phyloP scores from a whole-genome alignment of 2,329 filamentous ascomycete genomes.

The Cordyceps militaris region DNA sequence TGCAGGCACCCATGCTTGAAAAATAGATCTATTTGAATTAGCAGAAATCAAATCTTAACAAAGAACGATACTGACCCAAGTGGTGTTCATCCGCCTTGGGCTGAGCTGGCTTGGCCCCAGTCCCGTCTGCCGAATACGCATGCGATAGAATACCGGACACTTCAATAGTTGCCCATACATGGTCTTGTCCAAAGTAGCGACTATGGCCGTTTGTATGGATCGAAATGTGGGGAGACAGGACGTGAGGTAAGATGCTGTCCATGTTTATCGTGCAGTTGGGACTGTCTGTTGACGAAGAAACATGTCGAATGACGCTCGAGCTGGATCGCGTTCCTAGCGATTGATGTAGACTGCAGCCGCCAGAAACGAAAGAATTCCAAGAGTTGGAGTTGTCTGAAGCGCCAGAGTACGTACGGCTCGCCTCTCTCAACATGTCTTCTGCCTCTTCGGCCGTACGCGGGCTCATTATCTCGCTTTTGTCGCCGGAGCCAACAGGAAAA shows the following conservation, averaged over 20 bases:
- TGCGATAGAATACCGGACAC: constrained; percentile 16
- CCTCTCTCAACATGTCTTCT: constrained; percentile 4
- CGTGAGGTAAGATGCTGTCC: constrained; percentile 11
- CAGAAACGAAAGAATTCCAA: constrained; percentile 12
- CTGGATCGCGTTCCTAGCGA: not conserved
- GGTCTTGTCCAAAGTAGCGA: constrained; percentile 10
- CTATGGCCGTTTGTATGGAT: constrained; percentile 12
- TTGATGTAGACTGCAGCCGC: not conserved
- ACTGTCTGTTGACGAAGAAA: not conserved
- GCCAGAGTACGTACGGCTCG: constrained; percentile 7
- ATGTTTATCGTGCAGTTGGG: not conserved
- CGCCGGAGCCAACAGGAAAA: not conserved
- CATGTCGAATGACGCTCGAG: not conserved
- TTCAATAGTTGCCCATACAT: constrained; percentile 17
- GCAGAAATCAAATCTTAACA: not conserved
- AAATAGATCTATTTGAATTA: constrained; percentile 22
- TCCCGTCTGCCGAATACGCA: constrained; percentile 11
- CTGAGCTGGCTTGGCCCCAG: not conserved
- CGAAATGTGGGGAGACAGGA: constrained; percentile 15
- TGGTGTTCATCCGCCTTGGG: constrained; percentile 8
- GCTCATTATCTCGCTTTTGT: not conserved
- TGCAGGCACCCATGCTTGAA: constrained; percentile 42
- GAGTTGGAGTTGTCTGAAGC: not conserved
- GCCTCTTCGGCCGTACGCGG: not conserved
- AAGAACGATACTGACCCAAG: not conserved